phyloP scores from a whole-genome alignment of 208 protist genomes.

The Ichthyophonus hoferi region DNA sequence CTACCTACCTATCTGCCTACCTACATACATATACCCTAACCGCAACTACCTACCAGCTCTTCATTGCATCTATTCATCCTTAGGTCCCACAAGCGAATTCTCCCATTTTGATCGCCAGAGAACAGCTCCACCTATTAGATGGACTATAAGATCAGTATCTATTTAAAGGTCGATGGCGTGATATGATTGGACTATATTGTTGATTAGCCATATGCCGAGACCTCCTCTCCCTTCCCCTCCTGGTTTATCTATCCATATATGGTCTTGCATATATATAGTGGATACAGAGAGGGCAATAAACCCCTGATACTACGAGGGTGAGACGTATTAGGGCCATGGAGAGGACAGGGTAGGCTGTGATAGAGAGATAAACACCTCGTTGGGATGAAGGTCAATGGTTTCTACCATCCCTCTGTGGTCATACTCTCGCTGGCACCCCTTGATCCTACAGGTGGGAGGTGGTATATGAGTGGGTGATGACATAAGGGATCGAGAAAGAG shows the following conservation, averaged over 20 bases:
- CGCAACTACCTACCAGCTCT: conserved; percentile 22
- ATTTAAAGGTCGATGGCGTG: background rate
- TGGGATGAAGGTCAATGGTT: conserved; percentile 66
- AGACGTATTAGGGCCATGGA: too few relatives aligned
- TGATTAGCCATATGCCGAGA: background rate
- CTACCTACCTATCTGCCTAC: too few relatives aligned
- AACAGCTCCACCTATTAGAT: conserved; percentile 22
- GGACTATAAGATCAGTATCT: background rate
- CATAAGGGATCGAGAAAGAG: too few relatives aligned
- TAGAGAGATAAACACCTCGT: conserved; percentile 47
- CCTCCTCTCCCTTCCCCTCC: too few relatives aligned
- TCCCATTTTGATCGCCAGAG: conserved; percentile 23
- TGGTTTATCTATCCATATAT: too few relatives aligned
- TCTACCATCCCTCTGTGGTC: conserved; percentile 64
- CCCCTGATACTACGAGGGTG: too few relatives aligned
- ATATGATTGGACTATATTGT: background rate
- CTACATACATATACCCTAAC: too few relatives aligned
- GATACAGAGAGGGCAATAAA: too few relatives aligned
- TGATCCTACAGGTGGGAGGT: conserved; percentile 47
- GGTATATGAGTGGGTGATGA: too few relatives aligned
- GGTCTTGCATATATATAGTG: too few relatives aligned
- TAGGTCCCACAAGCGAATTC: conserved; percentile 18
- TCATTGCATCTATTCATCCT: background rate
- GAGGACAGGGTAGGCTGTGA: background rate
- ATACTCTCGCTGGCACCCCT: conserved; percentile 67